Base-by-base conservation (phyloP, 495 filamentous ascomycete genomes). In the Trichocladium uniseriatum region DNA sequence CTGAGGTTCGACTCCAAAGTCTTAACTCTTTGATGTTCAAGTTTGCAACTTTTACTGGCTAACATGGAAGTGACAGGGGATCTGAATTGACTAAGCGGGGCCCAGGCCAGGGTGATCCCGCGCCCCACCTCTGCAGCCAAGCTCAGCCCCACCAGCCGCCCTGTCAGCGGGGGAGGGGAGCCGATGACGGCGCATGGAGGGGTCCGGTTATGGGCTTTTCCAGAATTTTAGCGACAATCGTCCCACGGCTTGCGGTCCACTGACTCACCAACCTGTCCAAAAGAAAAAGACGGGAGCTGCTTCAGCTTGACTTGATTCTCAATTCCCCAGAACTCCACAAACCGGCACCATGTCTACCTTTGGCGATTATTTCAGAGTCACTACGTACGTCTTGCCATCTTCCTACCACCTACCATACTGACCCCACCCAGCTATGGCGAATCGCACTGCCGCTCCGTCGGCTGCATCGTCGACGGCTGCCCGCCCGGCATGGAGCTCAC, bases 401-500 rank as follows among this genome's bases (percentile, higher is more conserved):
- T 14, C 37, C 11, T 2, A 29, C 36, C 29, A 15, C 32, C 27
- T 14, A 1, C 53, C 32, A 19, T 46, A 51, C 63, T 48, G 40
- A 51, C 40, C 27, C 27, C 5, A 29, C 47, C 2, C 48, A 91
- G 87, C 63, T 89, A 89, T 70, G 88, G 88, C 63, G 88, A 94
- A 72, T 90, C 85, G 36, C 88, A 94, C 68, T 90, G 87, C 70
- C 80, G 79, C 59, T 90, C 87, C n/a, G 87, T 94, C 58, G 86
- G 85, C 65, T 89, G 84, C 65, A 91, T 92, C 42, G 79, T 94
- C 68, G 88, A 94, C 64, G 87, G 87, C 43, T 83, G 79, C 60
- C 92, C 92, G 7, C 89, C 92, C 0, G 89, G 90, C 54, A 85
- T 98, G 77, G 71, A 83, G 54, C 79, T 97, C 63, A 86, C 83